These are phyloP conservation scores for Ramaria sp. DNA, from an alignment of 768 basidiomycete species.

Conservation along the genomic window DNA sequence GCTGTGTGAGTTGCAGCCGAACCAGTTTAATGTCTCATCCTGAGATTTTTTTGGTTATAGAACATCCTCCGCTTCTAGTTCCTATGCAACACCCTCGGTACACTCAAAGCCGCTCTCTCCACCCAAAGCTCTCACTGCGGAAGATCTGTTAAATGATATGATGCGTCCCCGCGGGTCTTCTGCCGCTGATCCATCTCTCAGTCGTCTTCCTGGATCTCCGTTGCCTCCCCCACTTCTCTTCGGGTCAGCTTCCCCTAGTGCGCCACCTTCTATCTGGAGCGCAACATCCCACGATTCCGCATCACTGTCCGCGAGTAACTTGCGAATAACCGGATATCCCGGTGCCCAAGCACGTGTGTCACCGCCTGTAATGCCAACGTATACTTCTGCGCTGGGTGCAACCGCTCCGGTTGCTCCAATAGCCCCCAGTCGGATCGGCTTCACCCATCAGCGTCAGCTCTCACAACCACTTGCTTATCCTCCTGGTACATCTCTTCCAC, in stretches of 20 bases:
- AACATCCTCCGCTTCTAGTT: slow-evolving; percentile 12
- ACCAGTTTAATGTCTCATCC: slow-evolving; percentile 7
- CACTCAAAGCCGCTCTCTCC: slow-evolving; percentile 16
- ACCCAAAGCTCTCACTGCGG: slow-evolving; percentile 41
- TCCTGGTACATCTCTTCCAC: neutral
- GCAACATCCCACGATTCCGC: slow-evolving; percentile 37
- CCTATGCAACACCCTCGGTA: slow-evolving; percentile 15
- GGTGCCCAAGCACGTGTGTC: slow-evolving; percentile 3
- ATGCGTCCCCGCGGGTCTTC: slow-evolving; percentile 25
- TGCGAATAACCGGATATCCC: slow-evolving; percentile 4
- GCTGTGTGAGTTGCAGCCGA: neutral
- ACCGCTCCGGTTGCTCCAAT: neutral
- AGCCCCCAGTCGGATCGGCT: neutral
- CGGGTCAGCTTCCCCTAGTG: slow-evolving; percentile 34
- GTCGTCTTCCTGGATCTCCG: slow-evolving; percentile 16
- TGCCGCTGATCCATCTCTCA: slow-evolving; percentile 11
- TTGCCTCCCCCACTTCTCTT: slow-evolving; percentile 32
- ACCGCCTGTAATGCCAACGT: slow-evolving; percentile 1
- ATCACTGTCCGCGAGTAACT: slow-evolving; percentile 19
- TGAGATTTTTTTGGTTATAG: neutral
- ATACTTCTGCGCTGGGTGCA: neutral
- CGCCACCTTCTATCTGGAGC: slow-evolving; percentile 60
- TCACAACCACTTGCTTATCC: slow-evolving; percentile 1
- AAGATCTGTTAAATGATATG: slow-evolving; percentile 53
- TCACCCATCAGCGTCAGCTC: slow-evolving; percentile 1